phyloP scores from a whole-genome alignment of 805 yeast genomes.

The Candida takata region DNA sequence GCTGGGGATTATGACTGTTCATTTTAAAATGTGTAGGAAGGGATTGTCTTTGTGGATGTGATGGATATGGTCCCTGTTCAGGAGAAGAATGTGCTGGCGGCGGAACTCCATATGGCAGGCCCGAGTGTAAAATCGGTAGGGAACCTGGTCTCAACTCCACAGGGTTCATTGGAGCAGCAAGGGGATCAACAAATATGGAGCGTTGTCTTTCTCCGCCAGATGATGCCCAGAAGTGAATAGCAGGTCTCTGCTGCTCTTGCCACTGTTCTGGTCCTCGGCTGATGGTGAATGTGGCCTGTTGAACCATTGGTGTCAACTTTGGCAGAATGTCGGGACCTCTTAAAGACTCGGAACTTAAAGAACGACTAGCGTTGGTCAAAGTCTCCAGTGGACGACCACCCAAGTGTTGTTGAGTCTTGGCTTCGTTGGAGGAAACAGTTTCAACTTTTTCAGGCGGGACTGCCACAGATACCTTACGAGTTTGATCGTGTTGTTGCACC shows the following conservation, averaged over 20 bases:
- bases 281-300: no score
- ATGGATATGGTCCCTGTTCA: not conserved
- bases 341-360: conserved; percentile 18
- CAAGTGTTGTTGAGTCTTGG: conserved; percentile 11
- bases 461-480: conserved; percentile 3
- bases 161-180: conserved; percentile 2
- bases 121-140: not conserved
- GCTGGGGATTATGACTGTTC: not conserved
- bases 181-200: conserved; percentile 22
- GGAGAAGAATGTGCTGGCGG: not conserved
- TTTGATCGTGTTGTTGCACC: not conserved
- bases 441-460: conserved; percentile 8
- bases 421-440: conserved; percentile 6
- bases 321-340: conserved; percentile 21
- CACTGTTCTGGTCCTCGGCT: conserved; percentile 13
- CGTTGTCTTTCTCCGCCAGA: conserved; percentile 18
- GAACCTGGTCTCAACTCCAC: not conserved
- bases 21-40: conserved; percentile 1
- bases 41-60: conserved; percentile 4
- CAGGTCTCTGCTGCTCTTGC: conserved; percentile 11
- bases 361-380: conserved; percentile 14
- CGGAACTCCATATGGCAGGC: not conserved
- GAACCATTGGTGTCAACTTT: conserved; percentile 18
- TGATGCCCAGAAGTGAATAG: conserved; percentile 23
- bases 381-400: conserved; percentile 13